These are phyloP conservation scores for Linderniella brevidens DNA, from an alignment of 257 asterid genomes.

Conservation along the genomic window DNA sequence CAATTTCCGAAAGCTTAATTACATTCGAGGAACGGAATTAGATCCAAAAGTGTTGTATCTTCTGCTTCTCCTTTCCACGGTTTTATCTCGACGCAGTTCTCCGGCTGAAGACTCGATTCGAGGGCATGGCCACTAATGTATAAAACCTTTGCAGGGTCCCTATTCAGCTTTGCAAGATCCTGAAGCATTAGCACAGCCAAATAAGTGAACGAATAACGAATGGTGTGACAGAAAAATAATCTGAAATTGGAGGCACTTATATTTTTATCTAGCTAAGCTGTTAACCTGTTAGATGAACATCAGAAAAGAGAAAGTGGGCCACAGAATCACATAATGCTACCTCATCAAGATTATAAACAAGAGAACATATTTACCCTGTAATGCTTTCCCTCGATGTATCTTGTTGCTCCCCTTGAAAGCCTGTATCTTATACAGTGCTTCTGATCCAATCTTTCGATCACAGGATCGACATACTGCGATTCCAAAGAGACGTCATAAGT, in stretches of 20 bases:
- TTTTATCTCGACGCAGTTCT: slow-evolving; percentile 50
- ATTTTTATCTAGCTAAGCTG: not conserved
- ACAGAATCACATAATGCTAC: too few species aligned
- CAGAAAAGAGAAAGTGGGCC: too few species aligned
- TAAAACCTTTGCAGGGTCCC: slow-evolving; percentile 67
- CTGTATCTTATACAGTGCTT: slow-evolving; percentile 52
- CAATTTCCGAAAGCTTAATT: slow-evolving; percentile 16
- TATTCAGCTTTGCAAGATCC: slow-evolving; percentile 77
- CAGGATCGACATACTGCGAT: slow-evolving; percentile 74
- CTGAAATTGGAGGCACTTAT: not conserved
- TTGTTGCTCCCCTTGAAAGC: slow-evolving; percentile 64
- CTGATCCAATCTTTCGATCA: slow-evolving; percentile 55
- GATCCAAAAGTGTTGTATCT: slow-evolving; percentile 72
- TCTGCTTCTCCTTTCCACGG: slow-evolving; percentile 71
- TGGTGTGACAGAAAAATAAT: too few species aligned
- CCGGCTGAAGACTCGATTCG: slow-evolving; percentile 75
- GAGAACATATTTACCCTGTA: slow-evolving; percentile 38
- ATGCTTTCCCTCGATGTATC: slow-evolving; percentile 68
- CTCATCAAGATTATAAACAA: too few species aligned
- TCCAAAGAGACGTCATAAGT: not conserved
- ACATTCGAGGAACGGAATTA: slow-evolving; percentile 89
- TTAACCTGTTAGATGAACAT: too few species aligned
- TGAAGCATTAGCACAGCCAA: slow-evolving; percentile 14
- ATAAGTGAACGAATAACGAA: too few species aligned
- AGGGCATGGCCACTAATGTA: slow-evolving; percentile 65